Conservation (phyloP, 2,329 filamentous ascomycete species). For the Neophaeococcomyces aloes region DNA sequence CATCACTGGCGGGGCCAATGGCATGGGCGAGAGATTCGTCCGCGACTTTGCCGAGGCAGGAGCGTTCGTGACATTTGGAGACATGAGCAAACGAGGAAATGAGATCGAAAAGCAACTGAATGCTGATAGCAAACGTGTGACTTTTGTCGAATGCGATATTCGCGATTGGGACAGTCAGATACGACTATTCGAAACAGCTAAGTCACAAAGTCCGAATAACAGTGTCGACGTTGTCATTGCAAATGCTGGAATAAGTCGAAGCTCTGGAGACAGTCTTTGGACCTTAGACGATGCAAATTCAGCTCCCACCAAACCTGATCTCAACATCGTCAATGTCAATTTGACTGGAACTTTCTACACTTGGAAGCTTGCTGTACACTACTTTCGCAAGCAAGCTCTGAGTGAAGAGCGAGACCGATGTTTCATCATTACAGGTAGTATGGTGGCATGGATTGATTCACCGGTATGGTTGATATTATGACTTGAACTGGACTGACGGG, state of each 20-base stretch:
- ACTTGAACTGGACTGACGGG: conserved; percentile 8
- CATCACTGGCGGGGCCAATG: conserved; percentile 22
- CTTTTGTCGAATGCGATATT: conserved; percentile 35
- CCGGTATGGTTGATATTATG: conserved; percentile 21
- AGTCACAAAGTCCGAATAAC: conserved; percentile 27
- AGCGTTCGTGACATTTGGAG: conserved; percentile 33
- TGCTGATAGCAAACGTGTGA: not conserved
- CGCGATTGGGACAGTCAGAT: conserved; percentile 36
- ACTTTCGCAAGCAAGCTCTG: conserved; percentile 33
- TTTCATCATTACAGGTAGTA: conserved; percentile 40
- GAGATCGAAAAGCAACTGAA: conserved; percentile 11
- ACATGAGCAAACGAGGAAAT: conserved; percentile 10
- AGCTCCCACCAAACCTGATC: conserved; percentile 29
- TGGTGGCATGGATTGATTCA: conserved; percentile 40
- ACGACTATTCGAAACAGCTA: conserved; percentile 33
- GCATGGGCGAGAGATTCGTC: conserved; percentile 32
- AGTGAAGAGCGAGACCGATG: conserved; percentile 32
- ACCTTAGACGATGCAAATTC: conserved; percentile 25
- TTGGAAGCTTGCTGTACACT: conserved; percentile 38
- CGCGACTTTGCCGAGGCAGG: conserved; percentile 29
- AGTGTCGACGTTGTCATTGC: conserved; percentile 40
- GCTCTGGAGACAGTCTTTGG: conserved; percentile 30
- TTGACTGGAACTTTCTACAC: conserved; percentile 37
- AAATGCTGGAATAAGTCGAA: conserved; percentile 35
- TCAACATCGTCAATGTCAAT: conserved; percentile 36